Evolutionary conservation across 78 protist genomes (phyloP).

Genomic region (Dictyostelium citrinum): DNA sequence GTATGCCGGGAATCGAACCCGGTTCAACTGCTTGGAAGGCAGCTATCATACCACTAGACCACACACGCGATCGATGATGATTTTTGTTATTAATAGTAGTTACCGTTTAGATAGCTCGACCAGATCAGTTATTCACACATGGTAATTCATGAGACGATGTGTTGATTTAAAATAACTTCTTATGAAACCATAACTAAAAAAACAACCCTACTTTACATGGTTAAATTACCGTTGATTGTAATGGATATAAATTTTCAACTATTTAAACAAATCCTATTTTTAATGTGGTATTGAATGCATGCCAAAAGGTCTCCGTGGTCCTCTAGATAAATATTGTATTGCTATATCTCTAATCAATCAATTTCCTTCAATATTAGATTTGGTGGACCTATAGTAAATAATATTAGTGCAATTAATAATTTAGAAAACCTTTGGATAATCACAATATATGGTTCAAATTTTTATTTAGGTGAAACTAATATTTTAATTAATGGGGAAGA

Average conservation of each 20-base stretch:
- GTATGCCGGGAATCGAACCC: conserved; percentile 56
- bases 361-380: too few species aligned
- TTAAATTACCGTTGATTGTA: background rate
- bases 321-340: background rate
- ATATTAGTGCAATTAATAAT: background rate
- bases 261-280: background rate
- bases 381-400: background rate
- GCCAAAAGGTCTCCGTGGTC: background rate
- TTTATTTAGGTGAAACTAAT: too few species aligned
- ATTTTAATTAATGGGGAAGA: too few species aligned
- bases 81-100: too few species aligned
- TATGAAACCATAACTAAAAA: too few species aligned
- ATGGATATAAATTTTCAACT: too few species aligned
- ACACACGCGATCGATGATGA: background rate
- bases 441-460: background rate
- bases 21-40: conserved; percentile 47
- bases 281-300: background rate
- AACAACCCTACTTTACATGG: background rate
- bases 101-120: too few species aligned
- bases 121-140: too few species aligned
- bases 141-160: too few species aligned
- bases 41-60: conserved; percentile 13
- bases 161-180: background rate
- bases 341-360: background rate
- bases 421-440: background rate